phyloP scores from a whole-genome alignment of 176 grass and related monocot genomes.

The Guadua angustifolia region DNA sequence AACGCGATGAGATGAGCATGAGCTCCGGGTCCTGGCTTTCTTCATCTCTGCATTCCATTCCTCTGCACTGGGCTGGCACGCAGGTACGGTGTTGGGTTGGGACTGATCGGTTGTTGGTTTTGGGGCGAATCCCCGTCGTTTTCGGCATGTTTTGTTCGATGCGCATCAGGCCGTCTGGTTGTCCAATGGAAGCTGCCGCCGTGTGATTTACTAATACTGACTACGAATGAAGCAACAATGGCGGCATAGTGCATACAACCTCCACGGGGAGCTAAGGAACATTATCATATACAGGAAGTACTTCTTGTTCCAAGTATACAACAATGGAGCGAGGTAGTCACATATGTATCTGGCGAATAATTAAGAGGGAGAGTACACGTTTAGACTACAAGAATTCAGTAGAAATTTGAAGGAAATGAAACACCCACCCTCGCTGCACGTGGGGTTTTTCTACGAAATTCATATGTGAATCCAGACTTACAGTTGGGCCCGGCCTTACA shows the following conservation, averaged over 20 bases:
- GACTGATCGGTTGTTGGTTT: neutral
- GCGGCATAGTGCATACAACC: neutral
- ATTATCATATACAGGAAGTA: neutral
- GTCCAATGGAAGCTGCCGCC: constrained; percentile 8
- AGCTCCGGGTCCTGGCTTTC: neutral
- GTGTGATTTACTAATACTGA: neutral
- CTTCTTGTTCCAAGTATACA: neutral
- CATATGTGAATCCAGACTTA: neutral
- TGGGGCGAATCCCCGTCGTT: neutral
- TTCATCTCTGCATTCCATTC: too few relatives aligned
- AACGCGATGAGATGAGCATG: neutral
- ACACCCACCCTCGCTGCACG: neutral
- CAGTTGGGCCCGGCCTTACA: neutral
- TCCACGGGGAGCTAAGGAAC: neutral
- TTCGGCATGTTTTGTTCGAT: neutral
- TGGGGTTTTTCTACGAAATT: too few relatives aligned
- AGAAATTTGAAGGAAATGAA: neutral
- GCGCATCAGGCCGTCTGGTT: neutral
- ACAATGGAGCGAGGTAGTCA: neutral
- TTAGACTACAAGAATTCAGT: neutral
- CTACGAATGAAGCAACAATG: too few relatives aligned
- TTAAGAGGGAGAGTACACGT: neutral
- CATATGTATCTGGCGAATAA: neutral
- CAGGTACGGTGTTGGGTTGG: neutral
- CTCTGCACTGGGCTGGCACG: neutral